Evolutionary conservation across 768 basidiomycete genomes (phyloP).

Genomic region (Tricholomella constricta): DNA sequence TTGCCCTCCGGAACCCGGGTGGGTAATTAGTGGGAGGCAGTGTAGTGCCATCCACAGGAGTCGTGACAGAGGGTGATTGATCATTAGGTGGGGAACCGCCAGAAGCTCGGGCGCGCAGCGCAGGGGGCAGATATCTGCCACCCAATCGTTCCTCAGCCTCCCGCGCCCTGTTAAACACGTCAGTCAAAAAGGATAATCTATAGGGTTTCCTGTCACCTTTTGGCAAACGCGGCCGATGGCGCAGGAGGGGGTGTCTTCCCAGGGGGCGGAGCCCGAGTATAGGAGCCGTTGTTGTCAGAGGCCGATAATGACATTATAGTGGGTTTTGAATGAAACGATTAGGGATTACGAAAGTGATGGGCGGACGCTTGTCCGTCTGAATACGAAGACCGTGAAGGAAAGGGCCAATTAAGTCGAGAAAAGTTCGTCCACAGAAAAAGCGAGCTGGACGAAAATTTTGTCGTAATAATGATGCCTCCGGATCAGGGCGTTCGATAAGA

Average conservation of each 20-base stretch:
- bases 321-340: slow-evolving; percentile 67
- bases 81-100: slow-evolving; percentile 78
- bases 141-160: slow-evolving; percentile 77
- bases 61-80: slow-evolving; percentile 54
- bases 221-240: slow-evolving; percentile 86
- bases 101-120: slow-evolving; percentile 69
- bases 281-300: slow-evolving; percentile 78
- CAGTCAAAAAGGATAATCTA: slow-evolving; percentile 18
- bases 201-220: slow-evolving; percentile 55
- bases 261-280: slow-evolving; percentile 74
- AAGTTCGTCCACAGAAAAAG: slow-evolving; percentile 18
- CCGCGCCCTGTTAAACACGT: slow-evolving; percentile 59
- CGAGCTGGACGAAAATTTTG: slow-evolving; percentile 19
- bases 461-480: slow-evolving; percentile 20
- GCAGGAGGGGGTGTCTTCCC: slow-evolving; percentile 91
- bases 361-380: slow-evolving; percentile 34
- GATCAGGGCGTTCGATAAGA: slow-evolving; percentile 23
- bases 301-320: slow-evolving; percentile 93
- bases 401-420: slow-evolving; percentile 33
- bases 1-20: slow-evolving; percentile 87
- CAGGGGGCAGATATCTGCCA: slow-evolving; percentile 78
- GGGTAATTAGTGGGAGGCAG: slow-evolving; percentile 78
- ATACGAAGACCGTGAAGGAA: slow-evolving; percentile 27
- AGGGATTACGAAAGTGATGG: slow-evolving; percentile 68
- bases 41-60: slow-evolving; percentile 56